These are phyloP conservation scores for Anthostomella pinea DNA, from an alignment of 2,329 filamentous ascomycete genomes.

Conservation along the genomic window DNA sequence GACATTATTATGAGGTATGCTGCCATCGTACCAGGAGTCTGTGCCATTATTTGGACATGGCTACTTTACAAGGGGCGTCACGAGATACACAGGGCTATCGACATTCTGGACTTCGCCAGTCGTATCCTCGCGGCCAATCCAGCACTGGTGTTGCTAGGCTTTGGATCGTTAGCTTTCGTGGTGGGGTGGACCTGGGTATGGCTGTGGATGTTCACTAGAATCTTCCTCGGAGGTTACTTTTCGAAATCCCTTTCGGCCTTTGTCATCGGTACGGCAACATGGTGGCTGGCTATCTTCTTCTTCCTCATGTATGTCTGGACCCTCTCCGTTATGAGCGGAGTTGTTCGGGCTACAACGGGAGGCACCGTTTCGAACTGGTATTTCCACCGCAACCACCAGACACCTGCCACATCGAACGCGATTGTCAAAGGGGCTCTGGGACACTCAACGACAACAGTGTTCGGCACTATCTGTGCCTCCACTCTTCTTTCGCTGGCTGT, in stretches of 20 bases:
- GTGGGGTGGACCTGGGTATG: conserved; percentile 93
- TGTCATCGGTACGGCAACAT: conserved; percentile 82
- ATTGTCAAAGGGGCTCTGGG: conserved; percentile 79
- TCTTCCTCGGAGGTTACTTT: conserved; percentile 91
- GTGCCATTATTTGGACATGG: conserved; percentile 78
- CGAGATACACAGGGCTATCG: conserved; percentile 77
- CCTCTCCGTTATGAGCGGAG: conserved; percentile 77
- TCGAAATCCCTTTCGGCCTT: conserved; percentile 62
- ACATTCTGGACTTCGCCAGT: conserved; percentile 88
- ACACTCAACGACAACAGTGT: conserved; percentile 81
- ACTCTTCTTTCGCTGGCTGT: conserved; percentile 78
- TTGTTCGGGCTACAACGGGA: conserved; percentile 88
- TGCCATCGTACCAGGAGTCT: conserved; percentile 70
- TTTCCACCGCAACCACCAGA: conserved; percentile 84
- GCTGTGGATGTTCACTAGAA: conserved; percentile 93
- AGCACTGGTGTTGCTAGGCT: conserved; percentile 78
- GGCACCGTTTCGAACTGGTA: conserved; percentile 99
- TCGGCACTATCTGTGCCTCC: conserved; percentile 88
- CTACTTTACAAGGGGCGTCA: conserved; percentile 77
- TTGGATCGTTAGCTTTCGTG: conserved; percentile 70
- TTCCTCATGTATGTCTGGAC: conserved; percentile 96
- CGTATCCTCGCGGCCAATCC: conserved; percentile 83
- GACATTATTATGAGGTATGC: conserved; percentile 87
- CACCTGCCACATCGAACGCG: conserved; percentile 72
- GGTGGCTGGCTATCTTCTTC: conserved; percentile 94